Evolutionary conservation across 106 monocot genomes (phyloP).

Genomic region (Acorus gramineus): DNA sequence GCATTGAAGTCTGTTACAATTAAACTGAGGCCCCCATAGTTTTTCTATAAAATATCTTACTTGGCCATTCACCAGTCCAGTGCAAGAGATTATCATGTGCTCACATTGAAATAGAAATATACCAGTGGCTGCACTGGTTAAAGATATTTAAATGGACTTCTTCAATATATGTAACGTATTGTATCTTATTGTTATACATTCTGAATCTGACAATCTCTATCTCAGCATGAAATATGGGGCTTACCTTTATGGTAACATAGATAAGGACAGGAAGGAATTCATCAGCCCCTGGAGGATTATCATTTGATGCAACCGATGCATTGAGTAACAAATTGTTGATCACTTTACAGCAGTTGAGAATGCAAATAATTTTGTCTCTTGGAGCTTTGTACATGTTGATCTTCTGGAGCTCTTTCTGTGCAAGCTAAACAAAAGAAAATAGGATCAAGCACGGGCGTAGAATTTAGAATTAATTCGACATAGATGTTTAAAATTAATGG

Average conservation of each 20-base stretch:
- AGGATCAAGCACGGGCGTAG: not conserved
- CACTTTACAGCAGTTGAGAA: conserved; percentile 41
- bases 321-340: conserved; percentile 38
- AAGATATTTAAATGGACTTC: too few relatives aligned
- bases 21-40: too few relatives aligned
- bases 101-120: too few relatives aligned
- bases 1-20: too few relatives aligned
- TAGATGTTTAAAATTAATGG: too few relatives aligned
- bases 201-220: not conserved
- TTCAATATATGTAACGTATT: too few relatives aligned
- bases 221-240: not conserved
- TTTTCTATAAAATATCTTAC: too few relatives aligned
- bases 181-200: too few relatives aligned
- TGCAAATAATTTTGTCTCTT: conserved; percentile 44
- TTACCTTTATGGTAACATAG: conserved; percentile 41
- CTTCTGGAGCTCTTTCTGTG: conserved; percentile 56
- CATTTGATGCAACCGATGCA: conserved; percentile 20
- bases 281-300: conserved; percentile 35
- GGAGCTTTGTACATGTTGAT: conserved; percentile 97
- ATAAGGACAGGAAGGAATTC: conserved; percentile 41
- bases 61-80: too few relatives aligned
- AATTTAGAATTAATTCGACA: too few relatives aligned
- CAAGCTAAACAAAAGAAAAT: conserved; percentile 23
- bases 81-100: too few relatives aligned
- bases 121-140: too few relatives aligned